Evolutionary conservation across 768 basidiomycete genomes (phyloP).

Genomic region (Lanmaoa rubissima): DNA sequence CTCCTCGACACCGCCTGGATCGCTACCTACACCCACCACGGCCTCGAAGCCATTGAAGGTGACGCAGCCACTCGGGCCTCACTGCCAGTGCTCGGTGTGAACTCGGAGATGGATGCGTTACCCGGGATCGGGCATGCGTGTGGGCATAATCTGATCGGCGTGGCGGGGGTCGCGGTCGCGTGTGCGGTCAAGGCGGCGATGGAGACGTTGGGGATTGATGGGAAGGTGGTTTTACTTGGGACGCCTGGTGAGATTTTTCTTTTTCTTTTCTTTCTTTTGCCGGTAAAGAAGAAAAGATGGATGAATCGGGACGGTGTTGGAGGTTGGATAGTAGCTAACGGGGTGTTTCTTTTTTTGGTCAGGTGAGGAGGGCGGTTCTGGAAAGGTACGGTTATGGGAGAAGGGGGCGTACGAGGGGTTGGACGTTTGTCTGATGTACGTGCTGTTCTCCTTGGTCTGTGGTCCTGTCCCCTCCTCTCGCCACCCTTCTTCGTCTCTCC

Average conservation of each 20-base stretch:
- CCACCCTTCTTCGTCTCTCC: not conserved
- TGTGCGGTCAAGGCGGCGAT: slow-evolving; percentile 63
- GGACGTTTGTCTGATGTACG: slow-evolving; percentile 73
- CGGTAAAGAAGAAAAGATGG: not conserved
- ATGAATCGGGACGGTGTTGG: not conserved
- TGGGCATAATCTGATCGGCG: slow-evolving; percentile 80
- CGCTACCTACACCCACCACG: slow-evolving; percentile 54
- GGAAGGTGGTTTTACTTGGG: slow-evolving; percentile 68
- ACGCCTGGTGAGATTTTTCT: slow-evolving; percentile 59
- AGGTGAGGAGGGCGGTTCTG: slow-evolving; percentile 60
- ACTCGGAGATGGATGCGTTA: slow-evolving; percentile 77
- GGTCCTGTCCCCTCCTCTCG: not conserved
- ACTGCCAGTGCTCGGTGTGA: slow-evolving; percentile 52
- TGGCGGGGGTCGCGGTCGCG: slow-evolving; percentile 69
- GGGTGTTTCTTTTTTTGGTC: not conserved
- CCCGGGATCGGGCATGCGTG: slow-evolving; percentile 65
- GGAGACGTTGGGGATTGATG: slow-evolving; percentile 57
- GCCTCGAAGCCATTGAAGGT: not conserved
- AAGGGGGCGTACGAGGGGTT: slow-evolving; percentile 72
- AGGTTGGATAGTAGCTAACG: not conserved
- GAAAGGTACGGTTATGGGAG: slow-evolving; percentile 67
- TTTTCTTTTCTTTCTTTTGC: too few species aligned
- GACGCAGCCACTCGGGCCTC: not conserved
- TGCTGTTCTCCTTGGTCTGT: not conserved
- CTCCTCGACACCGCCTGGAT: slow-evolving; percentile 74